Evolutionary conservation across 148 eudicot genomes (phyloP).

Genomic region (Silene latifolia): DNA sequence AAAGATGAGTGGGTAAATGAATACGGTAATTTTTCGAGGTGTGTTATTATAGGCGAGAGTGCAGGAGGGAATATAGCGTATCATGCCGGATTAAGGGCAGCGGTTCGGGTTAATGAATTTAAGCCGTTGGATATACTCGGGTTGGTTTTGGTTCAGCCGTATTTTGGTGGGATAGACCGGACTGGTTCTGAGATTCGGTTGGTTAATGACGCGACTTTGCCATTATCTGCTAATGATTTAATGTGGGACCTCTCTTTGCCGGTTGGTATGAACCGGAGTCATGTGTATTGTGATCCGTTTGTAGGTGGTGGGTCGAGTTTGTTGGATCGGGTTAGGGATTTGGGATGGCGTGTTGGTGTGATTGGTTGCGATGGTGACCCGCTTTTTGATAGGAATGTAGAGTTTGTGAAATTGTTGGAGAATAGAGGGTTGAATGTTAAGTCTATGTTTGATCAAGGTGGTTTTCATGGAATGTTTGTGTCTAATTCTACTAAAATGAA

Average conservation of each 20-base stretch:
- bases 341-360: conserved; percentile 41
- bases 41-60: conserved; percentile 49
- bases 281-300: conserved; percentile 46
- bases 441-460: conserved; percentile 32
- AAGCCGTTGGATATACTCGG: conserved; percentile 47
- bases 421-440: conserved; percentile 26
- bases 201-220: conserved; percentile 24
- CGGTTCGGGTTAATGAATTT: conserved; percentile 21
- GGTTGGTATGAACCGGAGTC: conserved; percentile 38
- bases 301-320: conserved; percentile 18
- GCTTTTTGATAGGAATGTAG: conserved; percentile 37
- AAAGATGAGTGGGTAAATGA: conserved; percentile 41
- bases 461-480: conserved; percentile 44
- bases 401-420: conserved; percentile 34
- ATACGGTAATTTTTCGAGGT: conserved; percentile 38
- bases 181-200: conserved; percentile 49
- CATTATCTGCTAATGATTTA: conserved; percentile 25
- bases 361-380: conserved; percentile 46
- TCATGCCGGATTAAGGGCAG: conserved; percentile 40
- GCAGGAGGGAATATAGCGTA: conserved; percentile 59
- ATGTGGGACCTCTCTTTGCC: conserved; percentile 53
- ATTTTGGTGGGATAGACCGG: conserved; percentile 41
- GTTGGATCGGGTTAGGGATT: conserved; percentile 21
- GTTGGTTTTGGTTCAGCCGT: conserved; percentile 48
- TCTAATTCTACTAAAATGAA: conserved; percentile 19